A percentile compares a stretch with the other conserved stretches of the same genome.
These are phyloP conservation scores for Ogataea methanolica DNA, from an alignment of 805 yeast species.

Conservation along the genomic window DNA sequence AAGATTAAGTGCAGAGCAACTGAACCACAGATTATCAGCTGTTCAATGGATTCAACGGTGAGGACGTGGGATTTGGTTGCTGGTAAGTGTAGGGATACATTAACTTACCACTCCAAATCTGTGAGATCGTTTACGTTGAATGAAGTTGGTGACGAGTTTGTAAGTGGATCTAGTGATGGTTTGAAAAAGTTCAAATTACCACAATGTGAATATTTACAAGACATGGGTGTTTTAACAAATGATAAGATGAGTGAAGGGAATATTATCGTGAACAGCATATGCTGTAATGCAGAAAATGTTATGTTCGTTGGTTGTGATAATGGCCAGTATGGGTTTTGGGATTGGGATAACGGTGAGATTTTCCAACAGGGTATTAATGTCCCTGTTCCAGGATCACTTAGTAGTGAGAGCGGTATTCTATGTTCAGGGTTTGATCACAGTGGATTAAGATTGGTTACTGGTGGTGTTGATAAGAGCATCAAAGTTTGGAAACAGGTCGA, in stretches of 20 bases:
- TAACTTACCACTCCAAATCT: slow-evolving; percentile 83
- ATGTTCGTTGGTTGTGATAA: slow-evolving; percentile 81
- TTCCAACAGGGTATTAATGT: slow-evolving; percentile 51
- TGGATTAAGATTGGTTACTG: slow-evolving; percentile 77
- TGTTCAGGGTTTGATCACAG: slow-evolving; percentile 72
- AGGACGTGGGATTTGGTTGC: slow-evolving; percentile 88
- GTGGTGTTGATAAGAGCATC: slow-evolving; percentile 86
- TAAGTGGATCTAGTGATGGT: slow-evolving; percentile 77
- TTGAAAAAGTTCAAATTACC: slow-evolving; percentile 83
- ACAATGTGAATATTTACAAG: slow-evolving; percentile 56
- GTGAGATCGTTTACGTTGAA: slow-evolving; percentile 70
- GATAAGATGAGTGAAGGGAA: slow-evolving; percentile 31
- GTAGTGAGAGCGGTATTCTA: slow-evolving; percentile 62
- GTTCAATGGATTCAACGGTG: slow-evolving; percentile 81
- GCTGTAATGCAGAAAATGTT: slow-evolving; percentile 56
- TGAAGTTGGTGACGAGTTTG: slow-evolving; percentile 67
- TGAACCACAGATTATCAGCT: slow-evolving; percentile 82
- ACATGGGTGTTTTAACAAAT: slow-evolving; percentile 43
- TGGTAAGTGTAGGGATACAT: slow-evolving; percentile 58
- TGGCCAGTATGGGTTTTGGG: slow-evolving; percentile 73
- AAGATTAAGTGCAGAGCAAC: slow-evolving; percentile 60
- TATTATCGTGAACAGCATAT: slow-evolving; percentile 61
- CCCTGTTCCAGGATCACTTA: slow-evolving; percentile 66
- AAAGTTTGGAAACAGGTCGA: slow-evolving; percentile 62
- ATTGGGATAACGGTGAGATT: slow-evolving; percentile 66